Conservation (phyloP, 2,329 filamentous ascomycete species). For the Fusarium armeniacum region DNA sequence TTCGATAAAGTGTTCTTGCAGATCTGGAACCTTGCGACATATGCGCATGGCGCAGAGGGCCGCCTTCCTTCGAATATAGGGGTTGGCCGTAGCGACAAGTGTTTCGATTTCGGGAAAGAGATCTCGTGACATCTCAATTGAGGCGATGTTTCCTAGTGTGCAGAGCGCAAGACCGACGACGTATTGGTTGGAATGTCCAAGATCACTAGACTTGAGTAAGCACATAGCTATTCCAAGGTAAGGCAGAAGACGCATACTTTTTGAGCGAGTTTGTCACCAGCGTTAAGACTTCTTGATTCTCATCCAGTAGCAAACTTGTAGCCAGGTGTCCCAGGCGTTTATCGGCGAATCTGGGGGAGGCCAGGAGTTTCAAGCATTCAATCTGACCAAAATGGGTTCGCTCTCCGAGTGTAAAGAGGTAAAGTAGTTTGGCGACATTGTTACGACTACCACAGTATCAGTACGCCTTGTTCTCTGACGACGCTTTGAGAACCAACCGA, state of each 20-base stretch:
- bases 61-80: conserved; percentile 97
- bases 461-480: conserved; percentile 2
- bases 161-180: conserved; percentile 96
- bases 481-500: conserved; percentile 70
- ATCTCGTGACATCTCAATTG: conserved; percentile 97
- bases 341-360: conserved; percentile 96
- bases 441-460: conserved; percentile 76
- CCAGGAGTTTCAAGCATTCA: conserved; percentile 96
- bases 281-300: conserved; percentile 98
- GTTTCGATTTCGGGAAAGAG: conserved; percentile 96
- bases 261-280: conserved; percentile 97
- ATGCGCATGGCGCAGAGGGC: conserved; percentile 99
- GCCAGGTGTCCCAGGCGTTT: conserved; percentile 96
- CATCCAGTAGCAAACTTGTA: conserved; percentile 94
- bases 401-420: conserved; percentile 97
- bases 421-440: conserved; percentile 98
- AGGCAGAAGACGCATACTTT: conserved; percentile 73
- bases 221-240: conserved; percentile 7
- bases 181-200: conserved; percentile 98
- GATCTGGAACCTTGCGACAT: conserved; percentile 95
- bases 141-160: conserved; percentile 97
- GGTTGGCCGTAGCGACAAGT: conserved; percentile 91
- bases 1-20: conserved; percentile 97
- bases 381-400: conserved; percentile 99
- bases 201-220: conserved; percentile 72